These are phyloP conservation scores for Camelina hispida DNA, from an alignment of 345 rosid genomes.

Conservation along the genomic window DNA sequence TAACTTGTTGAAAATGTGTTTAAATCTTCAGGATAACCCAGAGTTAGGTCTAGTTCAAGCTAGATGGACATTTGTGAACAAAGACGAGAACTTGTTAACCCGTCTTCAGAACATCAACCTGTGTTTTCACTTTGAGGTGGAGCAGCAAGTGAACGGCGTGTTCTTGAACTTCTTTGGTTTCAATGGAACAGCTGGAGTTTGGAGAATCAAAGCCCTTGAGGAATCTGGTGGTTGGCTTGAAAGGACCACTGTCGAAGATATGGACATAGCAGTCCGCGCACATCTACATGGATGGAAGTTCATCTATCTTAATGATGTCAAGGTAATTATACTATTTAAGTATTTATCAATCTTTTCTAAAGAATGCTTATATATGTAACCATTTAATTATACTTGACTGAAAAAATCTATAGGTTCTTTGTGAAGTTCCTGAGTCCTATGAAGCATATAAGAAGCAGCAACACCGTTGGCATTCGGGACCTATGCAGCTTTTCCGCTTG, in stretches of 20 bases:
- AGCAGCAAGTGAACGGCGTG: slow-evolving; percentile 79
- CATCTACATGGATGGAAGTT: slow-evolving; percentile 92
- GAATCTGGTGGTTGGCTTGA: slow-evolving; percentile 96
- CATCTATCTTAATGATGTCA: slow-evolving; percentile 78
- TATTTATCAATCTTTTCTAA: background rate
- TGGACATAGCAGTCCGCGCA: slow-evolving; percentile 91
- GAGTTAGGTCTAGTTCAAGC: slow-evolving; percentile 81
- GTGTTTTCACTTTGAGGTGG: slow-evolving; percentile 86
- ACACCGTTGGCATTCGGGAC: slow-evolving; percentile 96
- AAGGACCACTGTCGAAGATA: slow-evolving; percentile 84
- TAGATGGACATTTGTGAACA: slow-evolving; percentile 85
- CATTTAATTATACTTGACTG: background rate
- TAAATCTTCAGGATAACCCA: slow-evolving; percentile 59
- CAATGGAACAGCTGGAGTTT: slow-evolving; percentile 90
- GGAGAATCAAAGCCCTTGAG: slow-evolving; percentile 89
- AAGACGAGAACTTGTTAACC: slow-evolving; percentile 81
- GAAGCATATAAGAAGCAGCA: slow-evolving; percentile 96
- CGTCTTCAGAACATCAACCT: slow-evolving; percentile 86
- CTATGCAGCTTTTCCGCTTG: slow-evolving; percentile 90
- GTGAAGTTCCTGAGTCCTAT: slow-evolving; percentile 87
- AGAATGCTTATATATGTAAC: background rate
- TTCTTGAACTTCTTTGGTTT: slow-evolving; percentile 89
- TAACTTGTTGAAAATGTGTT: background rate
- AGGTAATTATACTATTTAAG: slow-evolving; percentile 47
- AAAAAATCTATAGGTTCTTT: slow-evolving; percentile 60